phyloP scores from a whole-genome alignment of 371 early-diverging fungal genomes.

The Mortierella sp. region DNA sequence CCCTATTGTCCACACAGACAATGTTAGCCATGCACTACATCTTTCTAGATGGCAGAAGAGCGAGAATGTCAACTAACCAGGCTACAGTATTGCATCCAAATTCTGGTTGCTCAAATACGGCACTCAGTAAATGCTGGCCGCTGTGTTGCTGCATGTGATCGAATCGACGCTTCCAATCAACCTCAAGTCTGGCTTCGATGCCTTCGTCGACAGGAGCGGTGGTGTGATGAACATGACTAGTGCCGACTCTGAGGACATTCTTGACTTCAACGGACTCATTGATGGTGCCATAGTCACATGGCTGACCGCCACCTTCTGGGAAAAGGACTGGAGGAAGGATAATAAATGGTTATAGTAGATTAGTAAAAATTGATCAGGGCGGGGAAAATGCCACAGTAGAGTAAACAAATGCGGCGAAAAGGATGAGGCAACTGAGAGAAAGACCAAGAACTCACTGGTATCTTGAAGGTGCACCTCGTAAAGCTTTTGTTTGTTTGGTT shows the following conservation, averaged over 20 bases:
- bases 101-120: conserved; percentile 74
- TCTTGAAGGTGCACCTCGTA: conserved; percentile 60
- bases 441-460: conserved; percentile 41
- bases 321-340: conserved; percentile 65
- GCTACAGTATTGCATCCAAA: conserved; percentile 70
- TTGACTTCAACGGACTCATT: conserved; percentile 64
- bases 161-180: conserved; percentile 81
- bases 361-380: not conserved
- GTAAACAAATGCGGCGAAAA: not conserved
- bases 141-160: conserved; percentile 88
- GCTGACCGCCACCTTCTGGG: conserved; percentile 85
- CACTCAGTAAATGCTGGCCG: conserved; percentile 83
- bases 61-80: conserved; percentile 62
- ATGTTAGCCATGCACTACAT: too few relatives aligned
- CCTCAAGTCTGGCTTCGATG: conserved; percentile 61
- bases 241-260: conserved; percentile 70
- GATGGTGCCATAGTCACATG: conserved; percentile 75
- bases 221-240: conserved; percentile 75
- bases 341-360: not conserved
- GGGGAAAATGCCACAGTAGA: too few relatives aligned
- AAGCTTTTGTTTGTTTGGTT: conserved; percentile 56
- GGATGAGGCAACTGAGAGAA: not conserved
- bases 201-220: conserved; percentile 65
- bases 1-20: conserved; percentile 46
- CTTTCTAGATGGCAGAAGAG: not conserved